Conservation (phyloP, 257 asterid species). For the Ilex aquifolium region DNA sequence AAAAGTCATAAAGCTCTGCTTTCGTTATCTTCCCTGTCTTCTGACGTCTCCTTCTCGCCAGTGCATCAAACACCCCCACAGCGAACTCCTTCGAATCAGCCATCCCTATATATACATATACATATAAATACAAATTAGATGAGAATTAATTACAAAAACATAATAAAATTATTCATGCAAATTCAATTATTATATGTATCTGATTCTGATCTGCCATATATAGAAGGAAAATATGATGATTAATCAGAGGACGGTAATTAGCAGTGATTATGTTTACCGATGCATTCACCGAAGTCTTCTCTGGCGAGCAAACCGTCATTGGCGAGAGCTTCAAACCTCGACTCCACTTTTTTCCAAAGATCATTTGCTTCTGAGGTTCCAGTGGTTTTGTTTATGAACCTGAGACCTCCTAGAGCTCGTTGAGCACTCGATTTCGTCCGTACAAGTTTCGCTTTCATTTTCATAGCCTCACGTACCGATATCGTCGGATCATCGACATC, state of each 20-base stretch:
- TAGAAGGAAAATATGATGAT: no score
- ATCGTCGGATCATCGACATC: constrained; percentile 22
- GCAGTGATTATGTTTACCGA: constrained; percentile 37
- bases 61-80: constrained; percentile 71
- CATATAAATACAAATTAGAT: no score
- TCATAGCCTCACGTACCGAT: constrained; percentile 67
- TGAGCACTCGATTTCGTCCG: constrained; percentile 75
- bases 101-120: constrained; percentile 46
- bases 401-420: constrained; percentile 73
- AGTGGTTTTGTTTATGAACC: constrained; percentile 66
- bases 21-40: constrained; percentile 49
- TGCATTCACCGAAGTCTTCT: constrained; percentile 88
- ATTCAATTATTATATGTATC: no score
- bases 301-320: constrained; percentile 60
- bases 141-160: no score
- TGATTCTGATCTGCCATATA: no score
- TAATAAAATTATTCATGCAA: no score
- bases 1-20: constrained; percentile 76
- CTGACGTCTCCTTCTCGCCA: constrained; percentile 69
- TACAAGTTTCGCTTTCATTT: constrained; percentile 52
- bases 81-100: constrained; percentile 89
- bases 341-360: constrained; percentile 71
- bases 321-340: constrained; percentile 52
- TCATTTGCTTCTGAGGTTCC: constrained; percentile 35
- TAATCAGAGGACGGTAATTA: background rate